Base-by-base conservation (phyloP, 2,329 filamentous ascomycete genomes). In the Ophiocordyceps polyrhachis-furcata region DNA sequence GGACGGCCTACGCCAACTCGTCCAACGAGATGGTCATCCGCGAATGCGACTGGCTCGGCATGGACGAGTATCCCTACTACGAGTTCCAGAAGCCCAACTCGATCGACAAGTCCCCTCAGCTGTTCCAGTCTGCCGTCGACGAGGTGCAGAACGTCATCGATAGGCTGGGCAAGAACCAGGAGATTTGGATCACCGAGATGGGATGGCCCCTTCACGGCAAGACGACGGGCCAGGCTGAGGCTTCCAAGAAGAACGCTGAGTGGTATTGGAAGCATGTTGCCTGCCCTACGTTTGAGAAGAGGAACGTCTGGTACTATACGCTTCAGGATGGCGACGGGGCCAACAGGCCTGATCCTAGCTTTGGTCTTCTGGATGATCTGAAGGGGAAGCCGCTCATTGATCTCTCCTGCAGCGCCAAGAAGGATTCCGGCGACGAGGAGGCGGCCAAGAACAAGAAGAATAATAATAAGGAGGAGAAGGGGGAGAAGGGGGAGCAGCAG, bases 11-110 rank as follows among this genome's bases (percentile, higher is more conserved):
- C 70, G 76, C 76, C 58, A 86, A 93, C 61, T 61, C 64, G 44
- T 74, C 79, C 56, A 93, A 89, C 71, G 62, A 64, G 43, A 75
- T 70, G 40, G 76, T 93, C 47, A 76, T 85, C 47, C 68, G 78
- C 11, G 75, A 73, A 38, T 65, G 71, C 49, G 86, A 93, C 67
- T 93, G 78, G 71, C 62, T 93, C 48, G 87, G 87, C 51, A 76
- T 89, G 59, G 85, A 93, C 58, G 81, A 79, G 17, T 93, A 91
- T 73, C 84, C 73, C 19, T 93, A 87, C 71, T 93, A 80, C 66
- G 76, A 93, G 66, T 71, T 70, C 54, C 80, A 76, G 48, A 68
- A 75, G 58, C 53, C 67, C 54, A 87, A 87, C 66, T 63, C 62
- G 53, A 79, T 93, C 54, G 68, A 66, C 1, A 69, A 77, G 49